Evolutionary conservation across 108 stramenopile species (phyloP).

Genomic region (Cyclostephanos tholiformis): DNA sequence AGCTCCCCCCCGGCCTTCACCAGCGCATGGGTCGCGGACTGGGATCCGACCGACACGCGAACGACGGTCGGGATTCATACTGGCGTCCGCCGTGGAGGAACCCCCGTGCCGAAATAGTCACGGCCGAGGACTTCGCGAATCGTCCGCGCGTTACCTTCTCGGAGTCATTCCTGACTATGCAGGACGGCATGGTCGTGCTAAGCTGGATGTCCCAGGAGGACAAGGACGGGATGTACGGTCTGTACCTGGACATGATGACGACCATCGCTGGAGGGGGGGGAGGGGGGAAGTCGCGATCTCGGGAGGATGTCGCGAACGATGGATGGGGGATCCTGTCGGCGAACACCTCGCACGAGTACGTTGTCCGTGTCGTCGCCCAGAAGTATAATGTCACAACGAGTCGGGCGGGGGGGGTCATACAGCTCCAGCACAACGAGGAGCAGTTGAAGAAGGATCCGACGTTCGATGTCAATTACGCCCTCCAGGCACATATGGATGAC

Average conservation of each 20-base stretch:
- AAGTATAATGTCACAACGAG: slow-evolving; percentile 68
- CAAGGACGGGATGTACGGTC: slow-evolving; percentile 58
- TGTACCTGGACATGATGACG: slow-evolving; percentile 72
- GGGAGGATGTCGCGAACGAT: slow-evolving; percentile 22
- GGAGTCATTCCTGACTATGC: slow-evolving; percentile 63
- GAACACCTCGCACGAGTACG: slow-evolving; percentile 84
- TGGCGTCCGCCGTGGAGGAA: slow-evolving; percentile 65
- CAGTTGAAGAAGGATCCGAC: slow-evolving; percentile 59
- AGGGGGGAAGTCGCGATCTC: neutral
- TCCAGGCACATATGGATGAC: slow-evolving; percentile 46
- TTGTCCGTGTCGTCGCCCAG: slow-evolving; percentile 72
- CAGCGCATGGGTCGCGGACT: slow-evolving; percentile 5
- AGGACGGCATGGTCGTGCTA: slow-evolving; percentile 71
- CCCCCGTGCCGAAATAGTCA: slow-evolving; percentile 56
- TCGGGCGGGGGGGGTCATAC: slow-evolving; percentile 77
- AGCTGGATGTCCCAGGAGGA: slow-evolving; percentile 72
- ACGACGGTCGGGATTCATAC: slow-evolving; percentile 63
- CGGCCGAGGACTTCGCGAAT: slow-evolving; percentile 80
- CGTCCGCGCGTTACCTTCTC: slow-evolving; percentile 76
- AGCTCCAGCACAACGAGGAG: slow-evolving; percentile 81
- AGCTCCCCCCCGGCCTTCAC: slow-evolving; percentile 43
- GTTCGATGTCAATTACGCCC: slow-evolving; percentile 37
- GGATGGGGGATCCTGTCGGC: slow-evolving; percentile 38
- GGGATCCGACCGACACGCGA: slow-evolving; percentile 24
- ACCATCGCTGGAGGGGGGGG: slow-evolving; percentile 24